Evolutionary conservation across 2,329 filamentous ascomycete genomes (phyloP), one percentile per base, ranked within the genome.

Genomic region (Ceratocystis diversiconidia): DNA sequence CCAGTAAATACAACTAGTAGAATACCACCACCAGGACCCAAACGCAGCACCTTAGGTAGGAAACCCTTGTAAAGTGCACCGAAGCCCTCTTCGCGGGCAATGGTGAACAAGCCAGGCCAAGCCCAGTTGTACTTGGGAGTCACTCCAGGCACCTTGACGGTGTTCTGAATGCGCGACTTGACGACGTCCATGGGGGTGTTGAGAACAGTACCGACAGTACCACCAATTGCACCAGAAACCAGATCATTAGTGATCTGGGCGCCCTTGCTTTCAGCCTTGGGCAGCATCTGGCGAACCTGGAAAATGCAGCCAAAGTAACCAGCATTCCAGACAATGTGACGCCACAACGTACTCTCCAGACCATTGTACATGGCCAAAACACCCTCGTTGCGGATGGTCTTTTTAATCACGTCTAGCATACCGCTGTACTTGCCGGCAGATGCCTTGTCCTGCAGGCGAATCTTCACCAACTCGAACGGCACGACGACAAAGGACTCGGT

Each of bases 221-320:
- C 94, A 77, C 94, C 94, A 69, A 96, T 77, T 55, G 87, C 82
- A 74, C 94, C 94, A 22, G 91, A 91, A 65, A 95, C 77, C 70
- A 99, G 78, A 72, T 99, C 92, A 74, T 96, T 96, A 67, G 82
- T 77, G 77, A 95, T 89, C 78, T 96, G 87, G 64, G 83, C 81
- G 70, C 81, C 81, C 82, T 96, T 95, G 76, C 84, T 87, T 65
- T 88, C 84, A n/a, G 87, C 85, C 73, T 85, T 82, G 68, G 94
- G 94, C 60, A 99, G 78, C 70, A 96, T 79, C 68, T 85, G 83
- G 74, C 92, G 88, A 69, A 97, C 90, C 78, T 99, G 94, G 85
- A 95, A 96, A 75, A 99, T 99, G 77, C 91, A 95, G 73, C 94
- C 94, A 75, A 99, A 99, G 82, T 96, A 96, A 67, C 92, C 92